Conservation (phyloP, 2,329 filamentous ascomycete species). For the Fusarium compactum region DNA sequence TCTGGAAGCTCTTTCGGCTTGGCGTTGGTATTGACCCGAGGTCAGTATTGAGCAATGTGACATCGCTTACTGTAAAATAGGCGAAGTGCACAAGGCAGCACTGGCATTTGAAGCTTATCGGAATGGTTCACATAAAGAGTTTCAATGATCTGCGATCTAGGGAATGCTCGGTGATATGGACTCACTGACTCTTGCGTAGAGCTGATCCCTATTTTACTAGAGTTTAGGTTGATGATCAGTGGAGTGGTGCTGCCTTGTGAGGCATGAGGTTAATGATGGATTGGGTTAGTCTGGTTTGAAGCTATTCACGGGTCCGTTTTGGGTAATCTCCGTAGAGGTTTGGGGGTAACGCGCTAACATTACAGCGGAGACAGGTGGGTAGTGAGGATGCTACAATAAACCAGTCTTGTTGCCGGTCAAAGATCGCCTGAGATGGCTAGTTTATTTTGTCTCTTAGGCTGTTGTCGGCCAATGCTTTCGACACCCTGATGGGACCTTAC, state of each 20-base stretch:
- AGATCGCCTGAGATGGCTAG: too few species aligned
- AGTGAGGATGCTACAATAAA: too few species aligned
- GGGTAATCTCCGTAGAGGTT: slow-evolving; percentile 14
- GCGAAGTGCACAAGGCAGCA: background rate
- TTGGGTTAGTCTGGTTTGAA: background rate
- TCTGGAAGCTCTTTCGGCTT: slow-evolving; percentile 16
- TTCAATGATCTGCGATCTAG: background rate
- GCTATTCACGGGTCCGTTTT: background rate
- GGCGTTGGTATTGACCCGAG: background rate
- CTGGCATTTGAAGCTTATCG: background rate
- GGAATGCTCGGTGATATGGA: background rate
- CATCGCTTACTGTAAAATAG: background rate
- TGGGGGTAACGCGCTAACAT: background rate
- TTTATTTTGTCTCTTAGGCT: too few species aligned
- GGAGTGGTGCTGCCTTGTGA: slow-evolving; percentile 1
- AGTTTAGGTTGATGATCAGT: slow-evolving; percentile 14
- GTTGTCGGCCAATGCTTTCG: too few species aligned
- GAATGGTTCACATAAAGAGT: background rate
- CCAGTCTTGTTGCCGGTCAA: too few species aligned
- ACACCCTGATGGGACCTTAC: background rate
- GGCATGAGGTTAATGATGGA: background rate
- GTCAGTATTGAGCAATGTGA: background rate
- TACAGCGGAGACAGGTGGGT: background rate
- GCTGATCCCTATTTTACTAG: background rate
- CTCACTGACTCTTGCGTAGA: background rate